Percentiles rank a stretch among this genome's conserved stretches.
Evolutionary conservation across 2,329 filamentous ascomycete genomes (phyloP).

Genomic region (Bipolaris sorokiniana): DNA sequence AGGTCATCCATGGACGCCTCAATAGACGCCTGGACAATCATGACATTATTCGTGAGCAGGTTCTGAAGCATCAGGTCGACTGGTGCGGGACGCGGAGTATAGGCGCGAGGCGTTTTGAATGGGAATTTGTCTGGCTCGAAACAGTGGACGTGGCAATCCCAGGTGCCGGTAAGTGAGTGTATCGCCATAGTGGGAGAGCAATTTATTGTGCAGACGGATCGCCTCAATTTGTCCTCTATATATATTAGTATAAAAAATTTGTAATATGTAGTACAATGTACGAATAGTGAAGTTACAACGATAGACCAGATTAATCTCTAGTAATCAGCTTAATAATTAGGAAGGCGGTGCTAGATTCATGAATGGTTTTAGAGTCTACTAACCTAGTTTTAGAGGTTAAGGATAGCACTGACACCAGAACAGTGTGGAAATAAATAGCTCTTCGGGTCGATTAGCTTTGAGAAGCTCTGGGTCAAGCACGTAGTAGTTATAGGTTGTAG

Average conservation of each 20-base stretch:
- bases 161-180: not conserved
- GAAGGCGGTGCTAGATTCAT: not conserved
- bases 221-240: not conserved
- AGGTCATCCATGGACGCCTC: not conserved
- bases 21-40: not conserved
- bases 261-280: not conserved
- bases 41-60: not conserved
- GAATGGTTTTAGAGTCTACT: not conserved
- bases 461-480: not conserved
- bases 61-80: not conserved
- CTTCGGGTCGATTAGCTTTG: not conserved
- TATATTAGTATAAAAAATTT: no score
- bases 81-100: not conserved
- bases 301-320: not conserved
- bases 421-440: not conserved
- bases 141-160: not conserved
- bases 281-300: not conserved
- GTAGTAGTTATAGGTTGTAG: not conserved
- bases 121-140: not conserved
- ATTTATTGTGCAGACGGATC: not conserved
- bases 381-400: not conserved
- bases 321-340: not conserved
- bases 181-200: not conserved
- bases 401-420: not conserved
- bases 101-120: not conserved